Conservation (phyloP, 805 yeast genomes). For the Spathaspora arborariae region DNA sequence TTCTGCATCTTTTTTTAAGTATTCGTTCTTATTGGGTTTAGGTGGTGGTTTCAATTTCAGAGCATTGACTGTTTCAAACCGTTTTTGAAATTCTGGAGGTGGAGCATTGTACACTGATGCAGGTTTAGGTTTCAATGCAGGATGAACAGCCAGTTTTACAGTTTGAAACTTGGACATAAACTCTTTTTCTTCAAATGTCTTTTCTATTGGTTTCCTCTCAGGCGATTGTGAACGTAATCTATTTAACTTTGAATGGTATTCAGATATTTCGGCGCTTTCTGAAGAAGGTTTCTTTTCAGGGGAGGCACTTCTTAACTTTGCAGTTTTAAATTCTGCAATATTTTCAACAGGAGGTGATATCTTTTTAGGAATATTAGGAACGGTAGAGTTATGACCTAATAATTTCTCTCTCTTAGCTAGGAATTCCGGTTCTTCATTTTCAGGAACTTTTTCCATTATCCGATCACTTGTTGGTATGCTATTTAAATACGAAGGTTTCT, state of each 20-base stretch:
- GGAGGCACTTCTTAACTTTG: constrained; percentile 18
- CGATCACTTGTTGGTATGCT: neutral
- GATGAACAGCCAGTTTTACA: constrained; percentile 2
- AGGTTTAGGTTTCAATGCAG: constrained; percentile 1
- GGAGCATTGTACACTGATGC: neutral
- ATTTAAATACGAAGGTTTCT: neutral
- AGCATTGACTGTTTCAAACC: constrained; percentile 3
- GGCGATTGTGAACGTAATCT: constrained; percentile 1
- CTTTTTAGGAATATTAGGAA: constrained; percentile 13
- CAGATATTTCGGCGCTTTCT: neutral
- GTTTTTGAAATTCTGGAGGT: constrained; percentile 7
- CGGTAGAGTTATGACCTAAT: neutral
- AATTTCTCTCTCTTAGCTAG: neutral
- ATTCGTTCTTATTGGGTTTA: constrained; percentile 15
- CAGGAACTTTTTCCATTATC: neutral
- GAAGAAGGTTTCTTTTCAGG: constrained; percentile 5
- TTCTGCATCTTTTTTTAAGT: constrained; percentile 20
- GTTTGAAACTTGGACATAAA: constrained; percentile 5
- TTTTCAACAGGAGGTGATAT: constrained; percentile 10
- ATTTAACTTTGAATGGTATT: neutral
- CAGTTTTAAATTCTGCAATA: constrained; percentile 12
- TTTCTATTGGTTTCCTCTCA: neutral
- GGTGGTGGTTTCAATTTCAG: constrained; percentile 17
- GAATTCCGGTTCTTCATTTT: neutral
- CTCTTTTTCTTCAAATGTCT: constrained; percentile 8